Evolutionary conservation across 768 basidiomycete species (phyloP).

Genomic region (Grammothele lineata): DNA sequence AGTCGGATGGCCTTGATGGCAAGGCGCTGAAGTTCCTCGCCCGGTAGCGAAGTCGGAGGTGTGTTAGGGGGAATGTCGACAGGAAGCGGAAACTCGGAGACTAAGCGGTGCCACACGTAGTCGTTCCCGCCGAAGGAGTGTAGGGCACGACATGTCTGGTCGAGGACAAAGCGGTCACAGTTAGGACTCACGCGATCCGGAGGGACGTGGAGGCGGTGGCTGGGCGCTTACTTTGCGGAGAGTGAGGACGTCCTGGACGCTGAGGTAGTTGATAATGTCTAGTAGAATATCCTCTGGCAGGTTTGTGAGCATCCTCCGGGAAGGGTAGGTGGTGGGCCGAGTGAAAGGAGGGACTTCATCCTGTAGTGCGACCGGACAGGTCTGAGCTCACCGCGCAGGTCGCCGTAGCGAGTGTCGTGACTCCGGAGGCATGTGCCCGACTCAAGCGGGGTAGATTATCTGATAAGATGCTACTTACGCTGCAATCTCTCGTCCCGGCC

Average conservation of each 20-base stretch:
- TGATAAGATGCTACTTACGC: no score
- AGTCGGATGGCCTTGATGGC: conserved; percentile 43
- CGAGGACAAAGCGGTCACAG: conserved; percentile 14
- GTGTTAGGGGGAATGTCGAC: conserved; percentile 37
- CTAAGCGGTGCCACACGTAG: conserved; percentile 52
- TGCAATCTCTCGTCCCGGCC: no score
- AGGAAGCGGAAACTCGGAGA: conserved; percentile 30
- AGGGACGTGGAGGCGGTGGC: no score
- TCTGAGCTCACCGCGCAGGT: conserved; percentile 1
- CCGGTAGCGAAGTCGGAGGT: conserved; percentile 32
- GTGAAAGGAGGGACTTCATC: conserved; percentile 2
- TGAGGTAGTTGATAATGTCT: conserved; percentile 30
- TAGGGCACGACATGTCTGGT: conserved; percentile 56
- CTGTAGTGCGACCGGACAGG: conserved; percentile 3
- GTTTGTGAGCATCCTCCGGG: conserved; percentile 22
- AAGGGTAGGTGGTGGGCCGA: conserved; percentile 7
- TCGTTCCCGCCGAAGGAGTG: conserved; percentile 48
- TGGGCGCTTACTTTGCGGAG: conserved; percentile 22
- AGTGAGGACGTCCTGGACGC: conserved; percentile 39
- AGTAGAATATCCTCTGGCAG: conserved; percentile 45
- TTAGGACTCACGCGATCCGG: conserved; percentile 3
- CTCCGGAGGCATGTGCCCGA: neutral
- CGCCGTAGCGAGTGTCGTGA: no score
- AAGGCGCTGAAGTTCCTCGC: conserved; percentile 36
- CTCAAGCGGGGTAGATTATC: conserved; percentile 6